Evolutionary conservation across 2,329 filamentous ascomycete genomes (phyloP).

Genomic region (Tolypocladium ophioglossoides): DNA sequence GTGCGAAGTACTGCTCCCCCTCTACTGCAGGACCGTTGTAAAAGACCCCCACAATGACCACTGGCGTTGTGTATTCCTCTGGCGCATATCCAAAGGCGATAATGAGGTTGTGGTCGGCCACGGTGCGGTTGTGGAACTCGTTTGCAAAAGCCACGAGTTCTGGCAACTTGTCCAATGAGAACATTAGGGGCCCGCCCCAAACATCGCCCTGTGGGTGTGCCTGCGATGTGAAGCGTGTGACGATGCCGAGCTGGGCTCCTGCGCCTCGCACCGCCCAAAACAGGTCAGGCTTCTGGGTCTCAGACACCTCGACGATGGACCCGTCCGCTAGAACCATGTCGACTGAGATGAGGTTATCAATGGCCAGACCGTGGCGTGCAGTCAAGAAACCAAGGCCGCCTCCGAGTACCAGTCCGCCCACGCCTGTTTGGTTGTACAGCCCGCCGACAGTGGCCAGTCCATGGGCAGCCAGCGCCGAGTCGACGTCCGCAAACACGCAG

Average conservation of each 20-base stretch:
- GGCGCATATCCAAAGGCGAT: not conserved
- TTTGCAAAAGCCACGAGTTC: conserved; percentile 21
- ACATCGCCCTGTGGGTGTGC: conserved; percentile 13
- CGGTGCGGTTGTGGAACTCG: conserved; percentile 13
- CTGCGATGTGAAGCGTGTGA: conserved; percentile 24
- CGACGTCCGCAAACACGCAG: conserved; percentile 42
- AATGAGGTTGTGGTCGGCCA: conserved; percentile 2
- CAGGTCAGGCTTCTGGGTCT: conserved; percentile 28
- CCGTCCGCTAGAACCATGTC: conserved; percentile 29
- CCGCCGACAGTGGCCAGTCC: conserved; percentile 50
- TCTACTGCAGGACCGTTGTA: conserved; percentile 5
- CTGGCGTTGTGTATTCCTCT: conserved; percentile 1
- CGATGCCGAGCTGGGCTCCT: conserved; percentile 31
- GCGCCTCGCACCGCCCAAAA: conserved; percentile 31
- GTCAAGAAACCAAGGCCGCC: conserved; percentile 50
- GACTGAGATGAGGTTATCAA: conserved; percentile 30
- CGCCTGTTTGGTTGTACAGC: conserved; percentile 51
- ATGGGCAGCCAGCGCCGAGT: conserved; percentile 35
- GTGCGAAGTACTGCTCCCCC: conserved; percentile 2
- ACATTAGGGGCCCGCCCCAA: conserved; percentile 18
- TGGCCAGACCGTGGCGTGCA: conserved; percentile 38
- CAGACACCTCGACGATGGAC: conserved; percentile 25
- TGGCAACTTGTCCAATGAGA: conserved; percentile 14
- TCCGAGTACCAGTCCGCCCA: conserved; percentile 46
- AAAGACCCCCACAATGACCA: not conserved